Evolutionary conservation across 345 rosid genomes (phyloP), one percentile per base, ranked within the genome.

Genomic region (Hibiscus mutabilis): DNA sequence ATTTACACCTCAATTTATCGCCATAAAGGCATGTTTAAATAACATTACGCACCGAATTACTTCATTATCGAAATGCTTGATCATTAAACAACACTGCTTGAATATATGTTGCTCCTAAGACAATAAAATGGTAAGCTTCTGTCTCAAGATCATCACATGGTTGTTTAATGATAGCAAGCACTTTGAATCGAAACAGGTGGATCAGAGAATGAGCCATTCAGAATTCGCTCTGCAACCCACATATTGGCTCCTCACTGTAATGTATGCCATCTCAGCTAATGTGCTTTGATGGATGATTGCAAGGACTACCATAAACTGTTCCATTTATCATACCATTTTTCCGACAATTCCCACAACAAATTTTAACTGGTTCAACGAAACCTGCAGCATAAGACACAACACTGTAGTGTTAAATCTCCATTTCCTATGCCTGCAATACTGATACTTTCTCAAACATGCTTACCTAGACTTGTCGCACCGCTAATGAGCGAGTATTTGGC

Each of bases 201-300:
- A 21, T 74, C 61, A 6, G 89, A 84, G 73, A 79, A 66, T 53
- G 84, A 84, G 7, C 93, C 88, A 5, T 74, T 64, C 31, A 90
- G 78, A 61, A 90, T 86, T 6, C 42, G 79, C 4, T 68, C 74
- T 12, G 86, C 85, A 15, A 90, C 68, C 79, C 84, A 82, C 69
- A 60, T 49, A 68, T 90, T 89, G 2, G 90, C 89, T 1, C 89
- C 73, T 87, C 76, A 0, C 89, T 63, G 78, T 85, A 90, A 80
- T 88, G 95, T 71, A 88, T 82, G 2, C 91, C 96, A 79, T 92
- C 96, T 91, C 98, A 92, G 77, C 90, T 90, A 22, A 90, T 74
- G 76, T 83, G 88, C 69, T 9, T 77, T 15, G 77, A 79, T 27
- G 89, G 95, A 70, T 82, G 67, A 53, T 74, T 29, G 71, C 96